Percentiles rank a stretch among this genome's conserved stretches.
Conservation (phyloP, 345 rosid genomes). For the Moricandia arvensis region DNA sequence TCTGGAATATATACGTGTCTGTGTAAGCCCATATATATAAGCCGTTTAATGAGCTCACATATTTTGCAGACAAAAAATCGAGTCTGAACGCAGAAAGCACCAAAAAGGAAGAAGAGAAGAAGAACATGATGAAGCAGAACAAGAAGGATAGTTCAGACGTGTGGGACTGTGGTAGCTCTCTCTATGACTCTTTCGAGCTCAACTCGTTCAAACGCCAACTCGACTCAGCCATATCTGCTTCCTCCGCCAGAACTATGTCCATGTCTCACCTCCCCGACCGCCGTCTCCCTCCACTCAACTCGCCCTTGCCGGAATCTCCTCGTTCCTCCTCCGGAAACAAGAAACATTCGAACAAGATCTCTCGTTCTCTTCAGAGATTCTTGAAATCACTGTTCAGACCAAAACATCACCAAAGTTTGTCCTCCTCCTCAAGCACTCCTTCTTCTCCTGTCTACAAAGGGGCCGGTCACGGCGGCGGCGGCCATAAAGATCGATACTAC, state of each 20-base stretch:
- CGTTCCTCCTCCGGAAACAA: constrained; percentile 38
- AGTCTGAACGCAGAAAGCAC: constrained; percentile 5
- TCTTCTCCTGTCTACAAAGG: constrained; percentile 27
- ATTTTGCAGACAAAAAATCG: not conserved
- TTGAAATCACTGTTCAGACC: constrained; percentile 61
- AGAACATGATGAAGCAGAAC: constrained; percentile 22
- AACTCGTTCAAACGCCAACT: constrained; percentile 73
- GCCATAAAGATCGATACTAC: constrained; percentile 40
- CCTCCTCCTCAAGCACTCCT: constrained; percentile 19
- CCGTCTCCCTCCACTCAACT: constrained; percentile 17
- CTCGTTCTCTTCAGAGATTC: constrained; percentile 61
- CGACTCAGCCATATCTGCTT: constrained; percentile 64
- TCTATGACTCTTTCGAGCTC: constrained; percentile 89
- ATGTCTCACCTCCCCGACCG: constrained; percentile 56
- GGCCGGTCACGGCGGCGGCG: constrained; percentile 16
- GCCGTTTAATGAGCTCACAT: not conserved
- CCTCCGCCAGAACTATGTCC: constrained; percentile 54
- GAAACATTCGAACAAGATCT: constrained; percentile 47
- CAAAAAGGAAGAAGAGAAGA: constrained; percentile 21
- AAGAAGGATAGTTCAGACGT: constrained; percentile 49
- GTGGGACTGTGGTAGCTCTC: constrained; percentile 84
- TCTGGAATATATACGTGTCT: not conserved
- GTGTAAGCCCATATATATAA: not conserved
- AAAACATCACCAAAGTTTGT: constrained; percentile 31
- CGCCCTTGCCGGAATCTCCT: constrained; percentile 11